Conservation (phyloP, 495 filamentous ascomycete genomes). For the Astrocystis sublimbata region DNA sequence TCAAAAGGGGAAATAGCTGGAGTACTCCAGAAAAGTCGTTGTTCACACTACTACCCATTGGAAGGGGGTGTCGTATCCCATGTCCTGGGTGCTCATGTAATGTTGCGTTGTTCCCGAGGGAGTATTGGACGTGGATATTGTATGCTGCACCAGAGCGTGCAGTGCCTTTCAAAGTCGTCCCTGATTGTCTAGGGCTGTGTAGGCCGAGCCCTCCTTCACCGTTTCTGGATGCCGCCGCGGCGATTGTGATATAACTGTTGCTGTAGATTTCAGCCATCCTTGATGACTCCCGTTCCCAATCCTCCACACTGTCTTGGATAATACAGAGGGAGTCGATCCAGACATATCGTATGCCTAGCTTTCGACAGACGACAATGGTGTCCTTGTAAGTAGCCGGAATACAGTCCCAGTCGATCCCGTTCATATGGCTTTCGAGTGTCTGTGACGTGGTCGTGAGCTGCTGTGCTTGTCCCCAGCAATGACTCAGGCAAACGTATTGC, state of each 20-base stretch:
- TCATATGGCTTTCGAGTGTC: not conserved
- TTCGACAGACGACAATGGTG: constrained; percentile 18
- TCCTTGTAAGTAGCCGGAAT: constrained; percentile 24
- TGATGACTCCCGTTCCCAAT: not conserved
- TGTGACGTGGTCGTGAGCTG: constrained; percentile 4
- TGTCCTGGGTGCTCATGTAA: not conserved
- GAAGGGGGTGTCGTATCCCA: not conserved
- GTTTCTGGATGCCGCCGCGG: constrained; percentile 9
- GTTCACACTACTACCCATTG: not conserved
- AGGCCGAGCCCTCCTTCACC: constrained; percentile 6
- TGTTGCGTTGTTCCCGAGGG: not conserved
- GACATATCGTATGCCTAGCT: constrained; percentile 15
- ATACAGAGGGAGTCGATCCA: not conserved
- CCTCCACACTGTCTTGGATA: constrained; percentile 26
- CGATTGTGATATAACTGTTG: constrained; percentile 20
- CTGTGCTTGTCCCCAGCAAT: constrained; percentile 19
- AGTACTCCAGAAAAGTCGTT: not conserved
- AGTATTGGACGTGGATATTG: constrained; percentile 6
- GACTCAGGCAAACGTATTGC: constrained; percentile 21
- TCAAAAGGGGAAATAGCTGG: not conserved
- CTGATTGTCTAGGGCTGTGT: not conserved
- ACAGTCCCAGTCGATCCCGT: constrained; percentile 8
- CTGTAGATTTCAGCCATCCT: constrained; percentile 21
- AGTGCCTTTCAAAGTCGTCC: not conserved
- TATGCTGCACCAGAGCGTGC: constrained; percentile 3